phyloP scores from a whole-genome alignment of 139 green algal genomes.

The Prasinococcaceae sp. region DNA sequence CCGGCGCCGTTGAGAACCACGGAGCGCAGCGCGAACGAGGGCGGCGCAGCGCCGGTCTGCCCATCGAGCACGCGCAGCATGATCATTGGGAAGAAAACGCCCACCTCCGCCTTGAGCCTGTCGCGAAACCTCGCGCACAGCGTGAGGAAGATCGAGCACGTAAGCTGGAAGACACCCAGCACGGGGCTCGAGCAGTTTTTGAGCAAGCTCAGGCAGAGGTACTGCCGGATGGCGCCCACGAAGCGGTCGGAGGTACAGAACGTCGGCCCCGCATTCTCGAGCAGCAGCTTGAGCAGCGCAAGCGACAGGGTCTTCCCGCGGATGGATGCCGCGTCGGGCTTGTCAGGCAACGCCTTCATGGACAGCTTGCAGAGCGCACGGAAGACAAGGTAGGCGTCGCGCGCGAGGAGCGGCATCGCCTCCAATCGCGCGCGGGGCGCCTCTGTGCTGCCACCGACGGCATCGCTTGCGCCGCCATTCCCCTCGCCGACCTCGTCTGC shows the following conservation, averaged over 20 bases:
- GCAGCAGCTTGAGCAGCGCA: slow-evolving; percentile 87
- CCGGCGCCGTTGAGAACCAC: slow-evolving; percentile 49
- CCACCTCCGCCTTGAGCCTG: slow-evolving; percentile 71
- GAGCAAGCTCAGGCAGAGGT: slow-evolving; percentile 86
- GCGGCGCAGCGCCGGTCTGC: not conserved
- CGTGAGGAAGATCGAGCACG: slow-evolving; percentile 81
- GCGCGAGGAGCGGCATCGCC: not conserved
- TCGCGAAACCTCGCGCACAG: slow-evolving; percentile 66
- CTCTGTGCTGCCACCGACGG: too few species aligned
- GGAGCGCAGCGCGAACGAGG: slow-evolving; percentile 28
- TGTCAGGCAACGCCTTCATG: slow-evolving; percentile 33
- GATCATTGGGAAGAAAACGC: slow-evolving; percentile 96
- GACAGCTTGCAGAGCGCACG: slow-evolving; percentile 92
- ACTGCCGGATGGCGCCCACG: slow-evolving; percentile 71
- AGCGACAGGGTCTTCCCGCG: slow-evolving; percentile 57
- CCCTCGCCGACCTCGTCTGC: too few species aligned
- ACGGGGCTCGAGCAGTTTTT: slow-evolving; percentile 69
- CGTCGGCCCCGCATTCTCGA: slow-evolving; percentile 75
- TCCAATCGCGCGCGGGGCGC: too few species aligned
- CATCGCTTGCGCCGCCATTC: too few species aligned
- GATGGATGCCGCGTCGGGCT: slow-evolving; percentile 13
- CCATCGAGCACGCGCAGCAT: slow-evolving; percentile 72
- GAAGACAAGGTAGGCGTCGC: slow-evolving; percentile 91
- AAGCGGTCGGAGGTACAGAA: slow-evolving; percentile 31
- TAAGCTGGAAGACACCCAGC: slow-evolving; percentile 35